These are phyloP conservation scores for Trypanosoma brucei DNA, from an alignment of 208 protist genomes.

Conservation along the genomic window DNA sequence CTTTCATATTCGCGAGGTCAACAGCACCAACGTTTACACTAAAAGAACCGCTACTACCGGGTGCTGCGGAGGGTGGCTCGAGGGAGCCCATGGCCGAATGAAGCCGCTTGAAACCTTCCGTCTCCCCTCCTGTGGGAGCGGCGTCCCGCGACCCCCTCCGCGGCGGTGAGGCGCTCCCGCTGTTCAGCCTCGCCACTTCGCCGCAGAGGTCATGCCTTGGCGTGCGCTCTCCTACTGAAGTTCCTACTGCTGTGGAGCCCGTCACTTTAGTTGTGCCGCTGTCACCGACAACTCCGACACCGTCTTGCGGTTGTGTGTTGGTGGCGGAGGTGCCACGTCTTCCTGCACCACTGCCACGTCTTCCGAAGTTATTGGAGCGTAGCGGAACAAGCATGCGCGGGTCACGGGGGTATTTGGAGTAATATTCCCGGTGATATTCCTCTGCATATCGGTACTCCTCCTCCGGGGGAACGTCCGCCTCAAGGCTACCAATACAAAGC, in stretches of 20 bases:
- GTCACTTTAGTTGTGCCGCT: too few species aligned
- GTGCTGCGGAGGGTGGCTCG: background rate
- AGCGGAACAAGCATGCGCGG: conserved; percentile 78
- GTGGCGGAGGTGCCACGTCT: background rate
- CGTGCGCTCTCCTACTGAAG: too few species aligned
- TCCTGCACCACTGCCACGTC: conserved; percentile 16
- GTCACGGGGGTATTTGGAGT: conserved; percentile 73
- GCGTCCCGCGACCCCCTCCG: too few species aligned
- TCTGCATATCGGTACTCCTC: conserved; percentile 83
- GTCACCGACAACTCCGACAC: too few species aligned
- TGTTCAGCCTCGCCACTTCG: too few species aligned
- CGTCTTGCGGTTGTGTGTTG: background rate
- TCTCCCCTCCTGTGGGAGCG: background rate
- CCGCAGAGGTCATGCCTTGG: too few species aligned
- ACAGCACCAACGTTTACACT: background rate
- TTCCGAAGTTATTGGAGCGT: conserved; percentile 27
- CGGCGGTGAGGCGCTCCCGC: too few species aligned
- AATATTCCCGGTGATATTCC: conserved; percentile 77
- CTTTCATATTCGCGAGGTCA: background rate
- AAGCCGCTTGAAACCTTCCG: background rate
- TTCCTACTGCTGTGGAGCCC: too few species aligned
- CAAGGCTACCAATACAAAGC: conserved; percentile 38
- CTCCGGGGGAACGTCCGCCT: conserved; percentile 43
- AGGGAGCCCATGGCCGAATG: background rate
- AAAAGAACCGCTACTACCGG: background rate